Base-by-base conservation (phyloP, 305 asterid species). In the Ilex paraguariensis region DNA sequence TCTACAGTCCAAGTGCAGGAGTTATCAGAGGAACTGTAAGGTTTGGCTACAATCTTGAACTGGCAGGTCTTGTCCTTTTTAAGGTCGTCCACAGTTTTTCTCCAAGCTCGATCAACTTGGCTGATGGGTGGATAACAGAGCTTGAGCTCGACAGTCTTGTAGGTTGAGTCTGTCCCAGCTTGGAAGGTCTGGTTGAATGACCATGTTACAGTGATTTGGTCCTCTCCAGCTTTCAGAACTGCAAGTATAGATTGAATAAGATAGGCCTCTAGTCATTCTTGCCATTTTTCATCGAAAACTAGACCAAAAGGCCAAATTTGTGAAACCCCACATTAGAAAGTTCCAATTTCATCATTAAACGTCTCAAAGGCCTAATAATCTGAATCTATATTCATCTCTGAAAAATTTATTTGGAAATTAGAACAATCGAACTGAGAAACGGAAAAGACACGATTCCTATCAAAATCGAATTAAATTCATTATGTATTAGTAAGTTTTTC, bases 41-140 rank as follows among this genome's bases (percentile, higher is more conserved):
- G 83, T 64, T n/a, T 73, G 0, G 71, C 54, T 6, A 69, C 83
- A 7, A 87, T 59, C 58, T 77, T 77, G 73, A 80, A 75, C 55
- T 82, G 88, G 61, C 96, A 87, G 2, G 92, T 83, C 53, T 85
- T 87, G 84, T 87, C 97, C 71, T 82, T 85, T 0, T 54, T 30
- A 21, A 90, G 65, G 36, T 74, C 7, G 59, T 87, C 87, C 36
- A 33, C 80, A 0, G 95, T 80, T 57, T 78, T 90, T 36, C 97
- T 73, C 96, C 95, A 85, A 3, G 65, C 79, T 2, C 97, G 78
- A 46, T 90, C 97, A 56, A 60, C 52, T 59, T 90, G 95, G 80
- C 97, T 87, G 0, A 77, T 32, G 0, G 84, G 88, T 1, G 95
- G 86, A 31, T 77, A 85, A 69, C 95, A 83, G 16, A 90, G 85